These are phyloP conservation scores for Mycena venus DNA, from an alignment of 768 basidiomycete genomes.

Conservation along the genomic window DNA sequence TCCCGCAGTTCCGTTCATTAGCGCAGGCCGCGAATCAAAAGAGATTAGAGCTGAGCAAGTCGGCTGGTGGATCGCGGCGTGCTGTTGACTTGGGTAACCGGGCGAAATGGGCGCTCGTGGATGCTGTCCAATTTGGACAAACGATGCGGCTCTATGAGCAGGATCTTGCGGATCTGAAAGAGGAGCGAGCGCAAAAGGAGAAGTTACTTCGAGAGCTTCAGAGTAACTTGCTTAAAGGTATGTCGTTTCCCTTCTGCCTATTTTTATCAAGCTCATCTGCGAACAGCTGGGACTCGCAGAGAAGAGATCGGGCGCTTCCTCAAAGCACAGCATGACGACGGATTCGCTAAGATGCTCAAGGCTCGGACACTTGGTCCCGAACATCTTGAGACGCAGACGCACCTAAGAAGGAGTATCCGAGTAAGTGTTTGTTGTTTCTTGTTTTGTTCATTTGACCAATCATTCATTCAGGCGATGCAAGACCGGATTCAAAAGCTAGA, in stretches of 20 bases:
- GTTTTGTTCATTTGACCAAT: constrained; percentile 15
- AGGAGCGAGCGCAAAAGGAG: constrained; percentile 54
- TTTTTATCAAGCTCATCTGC: neutral
- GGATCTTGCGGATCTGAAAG: constrained; percentile 66
- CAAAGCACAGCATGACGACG: constrained; percentile 82
- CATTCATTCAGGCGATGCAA: constrained; percentile 66
- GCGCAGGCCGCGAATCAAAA: constrained; percentile 54
- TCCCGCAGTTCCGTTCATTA: constrained; percentile 57
- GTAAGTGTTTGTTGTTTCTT: constrained; percentile 54
- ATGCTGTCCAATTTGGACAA: constrained; percentile 65
- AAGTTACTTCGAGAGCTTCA: constrained; percentile 69
- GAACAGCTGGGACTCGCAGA: constrained; percentile 79
- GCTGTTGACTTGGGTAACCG: constrained; percentile 61
- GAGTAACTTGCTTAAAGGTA: constrained; percentile 78
- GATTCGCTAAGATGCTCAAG: constrained; percentile 82
- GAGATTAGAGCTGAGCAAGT: constrained; percentile 51
- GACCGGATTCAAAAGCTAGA: constrained; percentile 87
- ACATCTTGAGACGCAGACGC: constrained; percentile 84
- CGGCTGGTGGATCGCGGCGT: constrained; percentile 53
- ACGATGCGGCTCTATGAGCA: constrained; percentile 60
- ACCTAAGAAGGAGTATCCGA: constrained; percentile 78
- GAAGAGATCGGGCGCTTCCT: constrained; percentile 89
- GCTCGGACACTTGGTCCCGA: constrained; percentile 89
- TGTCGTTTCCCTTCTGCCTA: constrained; percentile 23
- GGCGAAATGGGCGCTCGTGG: constrained; percentile 67